Evolutionary conservation across 352 stramenopile species (phyloP).

Genomic region (Thalassiosira exigua): DNA sequence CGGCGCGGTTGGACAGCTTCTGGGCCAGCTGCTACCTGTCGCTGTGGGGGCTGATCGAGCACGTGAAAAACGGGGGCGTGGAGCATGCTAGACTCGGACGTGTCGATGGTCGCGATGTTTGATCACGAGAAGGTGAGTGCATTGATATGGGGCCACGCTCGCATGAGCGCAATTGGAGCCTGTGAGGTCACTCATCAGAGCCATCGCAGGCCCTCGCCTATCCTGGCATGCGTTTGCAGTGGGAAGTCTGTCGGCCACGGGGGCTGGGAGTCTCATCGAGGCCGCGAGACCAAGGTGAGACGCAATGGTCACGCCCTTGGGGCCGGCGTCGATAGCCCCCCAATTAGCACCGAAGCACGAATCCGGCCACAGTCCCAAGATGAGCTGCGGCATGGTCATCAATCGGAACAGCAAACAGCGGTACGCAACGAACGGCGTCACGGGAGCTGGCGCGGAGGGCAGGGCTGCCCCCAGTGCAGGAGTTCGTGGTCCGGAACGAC

Average conservation of each 20-base stretch:
- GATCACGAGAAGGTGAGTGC: slow-evolving; percentile 95
- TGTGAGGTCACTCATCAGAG: neutral
- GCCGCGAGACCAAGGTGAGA: slow-evolving; percentile 73
- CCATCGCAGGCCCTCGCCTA: too few species aligned
- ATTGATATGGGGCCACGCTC: neutral
- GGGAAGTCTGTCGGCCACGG: slow-evolving; percentile 52
- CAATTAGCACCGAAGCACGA: slow-evolving; percentile 98
- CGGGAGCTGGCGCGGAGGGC: slow-evolving; percentile 79
- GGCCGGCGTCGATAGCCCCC: slow-evolving; percentile 92
- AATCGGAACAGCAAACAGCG: slow-evolving; percentile 98
- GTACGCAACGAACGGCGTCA: slow-evolving; percentile 95
- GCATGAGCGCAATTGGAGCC: neutral
- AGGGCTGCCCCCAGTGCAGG: slow-evolving; percentile 90
- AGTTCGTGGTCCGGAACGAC: slow-evolving; percentile 96
- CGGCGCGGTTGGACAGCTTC: slow-evolving; percentile 96
- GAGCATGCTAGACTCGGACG: slow-evolving; percentile 65
- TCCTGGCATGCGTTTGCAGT: too few species aligned
- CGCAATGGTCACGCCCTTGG: slow-evolving; percentile 72
- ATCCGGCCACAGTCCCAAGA: slow-evolving; percentile 89
- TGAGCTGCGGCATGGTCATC: slow-evolving; percentile 96
- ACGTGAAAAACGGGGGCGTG: slow-evolving; percentile 69
- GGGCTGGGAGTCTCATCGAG: slow-evolving; percentile 81
- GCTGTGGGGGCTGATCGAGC: slow-evolving; percentile 88
- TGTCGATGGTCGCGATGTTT: slow-evolving; percentile 94
- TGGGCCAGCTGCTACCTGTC: slow-evolving; percentile 94